phyloP scores from a whole-genome alignment of 2,329 filamentous ascomycete genomes.

The Phialocephala sp. region DNA sequence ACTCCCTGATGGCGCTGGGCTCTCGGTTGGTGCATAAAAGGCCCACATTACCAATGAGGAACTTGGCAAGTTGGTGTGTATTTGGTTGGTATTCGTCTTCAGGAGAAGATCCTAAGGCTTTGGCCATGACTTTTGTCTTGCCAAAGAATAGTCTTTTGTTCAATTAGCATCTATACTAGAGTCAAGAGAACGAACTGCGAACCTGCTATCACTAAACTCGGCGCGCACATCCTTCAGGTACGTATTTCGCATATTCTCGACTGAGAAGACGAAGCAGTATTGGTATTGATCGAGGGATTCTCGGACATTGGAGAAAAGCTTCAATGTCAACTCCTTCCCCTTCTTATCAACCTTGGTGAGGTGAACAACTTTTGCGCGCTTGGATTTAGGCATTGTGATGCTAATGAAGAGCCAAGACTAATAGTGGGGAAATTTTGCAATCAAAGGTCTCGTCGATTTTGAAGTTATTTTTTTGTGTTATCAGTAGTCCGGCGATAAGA shows the following conservation, averaged over 20 bases:
- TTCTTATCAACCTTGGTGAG: constrained; percentile 93
- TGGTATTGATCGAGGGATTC: constrained; percentile 84
- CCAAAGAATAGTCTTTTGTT: constrained; percentile 88
- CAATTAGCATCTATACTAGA: background rate
- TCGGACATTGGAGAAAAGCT: constrained; percentile 87
- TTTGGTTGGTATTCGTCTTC: constrained; percentile 83
- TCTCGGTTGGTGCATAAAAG: constrained; percentile 87
- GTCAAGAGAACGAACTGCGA: constrained; percentile 41
- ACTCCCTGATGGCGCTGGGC: constrained; percentile 68
- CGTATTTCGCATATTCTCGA: constrained; percentile 98
- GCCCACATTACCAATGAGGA: constrained; percentile 83
- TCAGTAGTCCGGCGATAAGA: constrained; percentile 13
- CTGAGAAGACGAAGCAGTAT: constrained; percentile 89
- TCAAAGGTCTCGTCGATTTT: constrained; percentile 74
- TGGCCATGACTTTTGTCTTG: constrained; percentile 99
- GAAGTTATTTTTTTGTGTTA: constrained; percentile 5
- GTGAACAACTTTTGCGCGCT: constrained; percentile 87
- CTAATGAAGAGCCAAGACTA: background rate
- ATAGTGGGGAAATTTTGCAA: constrained; percentile 8
- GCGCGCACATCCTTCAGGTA: constrained; percentile 90
- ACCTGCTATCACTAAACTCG: constrained; percentile 86
- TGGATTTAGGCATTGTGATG: constrained; percentile 87
- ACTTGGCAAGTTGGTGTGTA: constrained; percentile 69
- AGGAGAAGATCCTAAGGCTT: constrained; percentile 81
- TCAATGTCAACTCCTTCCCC: constrained; percentile 84